A percentile compares a stretch with the other conserved stretches of the same genome.
phyloP scores from a whole-genome alignment of 2,329 filamentous ascomycete species.

The Aspergillus latus region DNA sequence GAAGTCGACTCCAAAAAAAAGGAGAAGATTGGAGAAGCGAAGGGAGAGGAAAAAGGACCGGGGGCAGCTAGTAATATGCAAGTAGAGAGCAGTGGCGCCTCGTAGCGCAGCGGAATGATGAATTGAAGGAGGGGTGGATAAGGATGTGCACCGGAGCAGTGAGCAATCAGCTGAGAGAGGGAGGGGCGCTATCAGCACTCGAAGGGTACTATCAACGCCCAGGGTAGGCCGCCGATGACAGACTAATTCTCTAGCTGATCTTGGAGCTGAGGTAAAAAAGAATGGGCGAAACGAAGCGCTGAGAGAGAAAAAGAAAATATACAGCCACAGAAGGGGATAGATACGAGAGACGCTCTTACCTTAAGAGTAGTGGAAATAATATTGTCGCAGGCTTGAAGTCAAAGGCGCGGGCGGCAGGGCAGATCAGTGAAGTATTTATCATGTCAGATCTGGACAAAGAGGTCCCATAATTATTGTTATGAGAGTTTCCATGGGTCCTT shows the following conservation, averaged over 20 bases:
- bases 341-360: constrained; percentile 2
- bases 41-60: constrained; percentile 17
- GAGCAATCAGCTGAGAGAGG: constrained; percentile 29
- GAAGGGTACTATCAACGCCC: constrained; percentile 7
- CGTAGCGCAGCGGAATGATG: constrained; percentile 14
- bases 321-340: neutral
- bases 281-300: neutral
- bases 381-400: neutral
- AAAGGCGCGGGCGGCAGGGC: constrained; percentile 5
- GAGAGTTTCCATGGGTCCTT: constrained; percentile 13
- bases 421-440: constrained; percentile 17
- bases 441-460: constrained; percentile 15
- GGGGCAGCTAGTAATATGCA: constrained; percentile 26
- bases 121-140: constrained; percentile 19
- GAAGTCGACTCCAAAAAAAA: constrained; percentile 17
- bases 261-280: constrained; percentile 10
- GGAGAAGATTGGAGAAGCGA: constrained; percentile 14
- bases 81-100: constrained; percentile 21
- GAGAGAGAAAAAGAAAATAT: constrained; percentile 1
- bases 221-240: constrained; percentile 18
- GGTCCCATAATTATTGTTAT: constrained; percentile 15
- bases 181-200: constrained; percentile 17
- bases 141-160: constrained; percentile 27
- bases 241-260: constrained; percentile 11
- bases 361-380: neutral